phyloP scores from a whole-genome alignment of 495 filamentous ascomycete species.

The Hypoxylon lienhwacheense region DNA sequence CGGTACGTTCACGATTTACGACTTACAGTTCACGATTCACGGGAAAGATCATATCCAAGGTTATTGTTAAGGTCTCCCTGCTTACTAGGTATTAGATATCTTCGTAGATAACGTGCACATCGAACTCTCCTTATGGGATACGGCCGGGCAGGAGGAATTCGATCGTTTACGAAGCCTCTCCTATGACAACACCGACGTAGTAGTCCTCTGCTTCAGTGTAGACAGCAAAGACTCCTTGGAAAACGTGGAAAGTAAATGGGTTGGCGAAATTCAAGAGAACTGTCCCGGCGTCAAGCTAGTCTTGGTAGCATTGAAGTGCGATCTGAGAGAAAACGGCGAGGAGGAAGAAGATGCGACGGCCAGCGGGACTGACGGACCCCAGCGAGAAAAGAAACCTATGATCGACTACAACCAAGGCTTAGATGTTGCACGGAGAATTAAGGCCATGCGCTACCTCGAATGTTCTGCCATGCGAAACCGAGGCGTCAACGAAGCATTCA shows the following conservation, averaged over 20 bases:
- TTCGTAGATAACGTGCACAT: slow-evolving; percentile 97
- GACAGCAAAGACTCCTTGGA: slow-evolving; percentile 95
- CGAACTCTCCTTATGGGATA: slow-evolving; percentile 97
- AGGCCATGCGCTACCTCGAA: slow-evolving; percentile 90
- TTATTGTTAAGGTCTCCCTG: slow-evolving; percentile 1
- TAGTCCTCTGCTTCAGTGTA: slow-evolving; percentile 98
- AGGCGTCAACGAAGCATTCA: slow-evolving; percentile 97
- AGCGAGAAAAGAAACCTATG: slow-evolving; percentile 66
- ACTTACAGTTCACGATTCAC: background rate
- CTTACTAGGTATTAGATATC: slow-evolving; percentile 65
- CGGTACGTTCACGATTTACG: slow-evolving; percentile 56
- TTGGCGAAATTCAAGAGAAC: slow-evolving; percentile 95
- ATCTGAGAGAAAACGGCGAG: slow-evolving; percentile 73
- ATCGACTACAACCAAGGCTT: slow-evolving; percentile 93
- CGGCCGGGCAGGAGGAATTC: slow-evolving; percentile 98
- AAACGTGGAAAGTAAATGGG: slow-evolving; percentile 98
- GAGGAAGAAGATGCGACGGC: slow-evolving; percentile 56
- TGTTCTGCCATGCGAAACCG: slow-evolving; percentile 98
- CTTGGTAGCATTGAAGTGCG: slow-evolving; percentile 95
- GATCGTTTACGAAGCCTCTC: slow-evolving; percentile 92
- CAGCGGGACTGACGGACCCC: slow-evolving; percentile 38
- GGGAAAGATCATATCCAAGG: background rate
- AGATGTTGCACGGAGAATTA: slow-evolving; percentile 87
- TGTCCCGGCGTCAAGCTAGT: slow-evolving; percentile 93
- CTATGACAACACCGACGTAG: slow-evolving; percentile 92